phyloP scores from a whole-genome alignment of 2,329 filamentous ascomycete species.

The Pleurostoma richardsiae region DNA sequence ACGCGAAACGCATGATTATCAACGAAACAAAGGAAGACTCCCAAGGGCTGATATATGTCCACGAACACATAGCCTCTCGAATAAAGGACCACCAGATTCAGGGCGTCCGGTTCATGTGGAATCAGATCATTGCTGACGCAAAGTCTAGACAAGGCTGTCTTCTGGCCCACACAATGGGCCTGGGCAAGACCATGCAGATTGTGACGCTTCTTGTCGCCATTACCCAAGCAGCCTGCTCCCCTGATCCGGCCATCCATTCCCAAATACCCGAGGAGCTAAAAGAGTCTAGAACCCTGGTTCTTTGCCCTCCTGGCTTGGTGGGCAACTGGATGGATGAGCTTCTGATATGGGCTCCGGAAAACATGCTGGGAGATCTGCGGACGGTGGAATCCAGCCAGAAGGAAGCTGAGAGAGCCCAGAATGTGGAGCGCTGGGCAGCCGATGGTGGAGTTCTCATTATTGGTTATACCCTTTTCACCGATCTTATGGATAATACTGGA shows the following conservation, averaged over 20 bases:
- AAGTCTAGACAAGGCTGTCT: slow-evolving; percentile 67
- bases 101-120: slow-evolving; percentile 86
- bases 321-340: slow-evolving; percentile 84
- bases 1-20: slow-evolving; percentile 53
- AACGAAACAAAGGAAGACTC: slow-evolving; percentile 60
- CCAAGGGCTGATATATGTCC: slow-evolving; percentile 59
- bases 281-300: slow-evolving; percentile 59
- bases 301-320: slow-evolving; percentile 71
- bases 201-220: slow-evolving; percentile 78
- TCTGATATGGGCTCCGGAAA: slow-evolving; percentile 57
- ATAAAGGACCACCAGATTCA: slow-evolving; percentile 79
- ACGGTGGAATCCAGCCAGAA: slow-evolving; percentile 43
- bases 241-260: slow-evolving; percentile 45
- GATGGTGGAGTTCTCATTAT: slow-evolving; percentile 71
- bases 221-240: slow-evolving; percentile 57
- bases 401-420: slow-evolving; percentile 30
- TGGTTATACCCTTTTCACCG: slow-evolving; percentile 66
- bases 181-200: slow-evolving; percentile 90
- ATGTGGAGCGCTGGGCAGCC: slow-evolving; percentile 54
- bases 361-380: slow-evolving; percentile 49
- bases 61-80: slow-evolving; percentile 53
- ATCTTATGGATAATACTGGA: slow-evolving; percentile 21
- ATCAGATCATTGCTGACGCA: slow-evolving; percentile 63
- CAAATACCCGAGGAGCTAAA: slow-evolving; percentile 67
- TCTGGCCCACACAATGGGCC: slow-evolving; percentile 83